Evolutionary conservation across 768 basidiomycete species (phyloP), one percentile per base, ranked within the genome.

Genomic region (Phanerochaete carnosa): DNA sequence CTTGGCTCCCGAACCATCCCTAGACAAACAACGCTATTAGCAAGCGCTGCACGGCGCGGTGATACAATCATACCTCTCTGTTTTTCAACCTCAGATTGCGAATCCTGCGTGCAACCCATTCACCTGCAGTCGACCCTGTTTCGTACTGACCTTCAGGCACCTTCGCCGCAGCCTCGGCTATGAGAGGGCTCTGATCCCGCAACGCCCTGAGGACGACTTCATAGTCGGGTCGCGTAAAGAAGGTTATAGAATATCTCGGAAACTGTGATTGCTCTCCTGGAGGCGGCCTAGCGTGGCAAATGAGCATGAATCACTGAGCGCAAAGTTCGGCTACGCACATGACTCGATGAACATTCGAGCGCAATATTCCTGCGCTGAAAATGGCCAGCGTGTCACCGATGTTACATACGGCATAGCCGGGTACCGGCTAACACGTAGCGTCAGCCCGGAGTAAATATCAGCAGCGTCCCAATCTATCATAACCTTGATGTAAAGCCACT

Each of bases 361-460:
- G 72, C 37, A 81, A 68, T 23, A 80, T 76, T 4, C 80, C 80
- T 3, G 76, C 79, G 60, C 77, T 79, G 67, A 80, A 79, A 23
- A 79, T 72, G 37, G 75, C 69, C 54, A 81, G 60, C 6, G 80
- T 75, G 58, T 81, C 80, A 8, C 79, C 80, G 43, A 80, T 60
- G 62, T 81, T 81, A 69, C 79, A 79, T 49, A 80, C 74, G 2
- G 74, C 76, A 51, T 77, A 77, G 3, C 79, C 79, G 1, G 77
- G 76, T 26, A 81, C 55, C 50, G 80, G 80, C 75, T 79, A 54
- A 15, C 19, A 43, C 39, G 11, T n/a, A 29, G 19, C 19, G 54
- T 45, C 25, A 49, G 29, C 51, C 11, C 51, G 29, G 23, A 16
- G 23, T 29, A 23, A 28, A 45, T 25, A 39, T 35, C 26, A 7